These are phyloP conservation scores for Strigomonas culicis DNA, from an alignment of 208 protist species.

Conservation along the genomic window DNA sequence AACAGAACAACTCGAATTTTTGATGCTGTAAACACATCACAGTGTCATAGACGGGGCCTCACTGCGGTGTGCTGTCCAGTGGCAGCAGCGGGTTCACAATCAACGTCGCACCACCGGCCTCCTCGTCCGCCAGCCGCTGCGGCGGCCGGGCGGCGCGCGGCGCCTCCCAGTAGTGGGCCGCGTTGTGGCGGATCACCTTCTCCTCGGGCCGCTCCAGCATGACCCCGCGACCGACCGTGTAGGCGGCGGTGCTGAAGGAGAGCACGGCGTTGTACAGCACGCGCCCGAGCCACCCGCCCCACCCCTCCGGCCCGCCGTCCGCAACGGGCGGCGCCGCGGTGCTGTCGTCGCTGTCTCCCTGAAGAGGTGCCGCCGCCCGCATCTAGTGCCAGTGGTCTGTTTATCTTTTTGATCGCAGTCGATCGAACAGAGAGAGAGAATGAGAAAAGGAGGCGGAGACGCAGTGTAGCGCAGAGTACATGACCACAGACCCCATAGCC, in stretches of 20 bases:
- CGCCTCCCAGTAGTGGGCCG: too few relatives aligned
- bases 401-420: too few relatives aligned
- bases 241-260: background rate
- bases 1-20: background rate
- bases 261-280: constrained; percentile 1
- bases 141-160: too few relatives aligned
- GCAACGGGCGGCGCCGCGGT: too few relatives aligned
- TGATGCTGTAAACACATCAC: background rate
- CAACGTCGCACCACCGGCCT: background rate
- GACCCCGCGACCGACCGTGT: background rate
- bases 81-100: background rate
- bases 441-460: constrained; percentile 1
- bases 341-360: too few relatives aligned
- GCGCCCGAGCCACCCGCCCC: background rate
- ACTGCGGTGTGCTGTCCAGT: background rate
- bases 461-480: too few relatives aligned
- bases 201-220: background rate
- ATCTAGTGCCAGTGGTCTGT: too few relatives aligned
- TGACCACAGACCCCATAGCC: too few relatives aligned
- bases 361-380: too few relatives aligned
- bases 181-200: background rate
- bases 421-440: constrained; percentile 6
- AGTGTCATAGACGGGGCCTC: background rate
- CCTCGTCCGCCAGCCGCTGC: background rate
- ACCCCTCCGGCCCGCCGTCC: too few relatives aligned